Evolutionary conservation across 331 rosid genomes (phyloP).

Genomic region (Cydonia oblonga): DNA sequence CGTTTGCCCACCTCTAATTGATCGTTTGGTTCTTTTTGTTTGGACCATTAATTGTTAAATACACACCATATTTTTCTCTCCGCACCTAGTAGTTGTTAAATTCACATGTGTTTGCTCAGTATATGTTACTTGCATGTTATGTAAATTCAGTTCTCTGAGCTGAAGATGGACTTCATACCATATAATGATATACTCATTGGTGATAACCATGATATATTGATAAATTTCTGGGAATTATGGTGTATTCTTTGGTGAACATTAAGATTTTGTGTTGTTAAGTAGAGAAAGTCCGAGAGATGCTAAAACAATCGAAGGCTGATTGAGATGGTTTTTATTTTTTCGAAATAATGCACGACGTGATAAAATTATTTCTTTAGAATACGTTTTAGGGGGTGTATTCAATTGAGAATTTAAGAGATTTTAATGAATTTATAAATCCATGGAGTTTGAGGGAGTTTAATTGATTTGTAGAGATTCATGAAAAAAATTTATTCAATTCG

Average conservation of each 20-base stretch:
- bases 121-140: no score
- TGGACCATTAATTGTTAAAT: neutral
- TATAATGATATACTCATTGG: neutral
- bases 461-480: no score
- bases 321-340: neutral
- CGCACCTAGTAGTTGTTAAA: neutral
- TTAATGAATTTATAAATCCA: no score
- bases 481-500: no score
- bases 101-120: no score
- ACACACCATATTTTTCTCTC: neutral
- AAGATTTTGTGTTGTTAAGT: neutral
- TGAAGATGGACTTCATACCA: neutral
- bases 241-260: neutral
- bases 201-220: neutral
- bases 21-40: neutral
- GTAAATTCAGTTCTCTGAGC: no score
- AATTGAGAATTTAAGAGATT: no score
- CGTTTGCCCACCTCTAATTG: no score
- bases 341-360: neutral
- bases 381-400: no score
- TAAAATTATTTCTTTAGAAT: neutral
- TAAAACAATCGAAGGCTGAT: neutral
- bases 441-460: no score
- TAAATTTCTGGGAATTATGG: neutral
- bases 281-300: neutral